phyloP scores from a whole-genome alignment of 1,284 basidiomycete species.

The Ceratobasidium sp. region DNA sequence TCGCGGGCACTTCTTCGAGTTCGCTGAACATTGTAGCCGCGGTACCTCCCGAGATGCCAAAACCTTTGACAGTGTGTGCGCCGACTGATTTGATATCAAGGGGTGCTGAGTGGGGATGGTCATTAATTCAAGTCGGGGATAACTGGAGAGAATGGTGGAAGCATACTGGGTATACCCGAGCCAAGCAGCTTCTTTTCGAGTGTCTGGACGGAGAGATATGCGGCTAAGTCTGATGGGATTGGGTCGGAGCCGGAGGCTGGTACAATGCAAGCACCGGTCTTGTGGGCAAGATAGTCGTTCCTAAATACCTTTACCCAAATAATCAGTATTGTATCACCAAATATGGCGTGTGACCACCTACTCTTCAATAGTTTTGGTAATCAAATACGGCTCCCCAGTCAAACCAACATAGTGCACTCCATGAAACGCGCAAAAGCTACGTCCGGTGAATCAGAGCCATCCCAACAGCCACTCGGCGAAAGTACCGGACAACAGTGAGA shows the following conservation, averaged over 20 bases:
- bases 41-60: conserved; percentile 79
- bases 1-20: conserved; percentile 65
- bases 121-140: neutral
- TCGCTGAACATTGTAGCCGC: conserved; percentile 67
- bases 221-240: conserved; percentile 76
- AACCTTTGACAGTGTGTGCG: conserved; percentile 68
- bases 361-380: conserved; percentile 67
- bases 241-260: conserved; percentile 81
- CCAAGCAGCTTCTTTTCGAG: conserved; percentile 60
- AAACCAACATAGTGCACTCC: conserved; percentile 78
- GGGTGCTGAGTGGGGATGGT: conserved; percentile 52
- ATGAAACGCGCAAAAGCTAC: conserved; percentile 66
- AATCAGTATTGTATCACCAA: neutral
- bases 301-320: conserved; percentile 58
- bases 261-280: conserved; percentile 78
- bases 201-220: conserved; percentile 69
- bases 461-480: neutral
- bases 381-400: conserved; percentile 68
- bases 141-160: conserved; percentile 35
- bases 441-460: neutral
- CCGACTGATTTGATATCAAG: conserved; percentile 58
- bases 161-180: conserved; percentile 53
- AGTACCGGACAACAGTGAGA: conserved; percentile 40
- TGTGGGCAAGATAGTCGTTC: conserved; percentile 75
- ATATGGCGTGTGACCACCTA: conserved; percentile 51